phyloP scores from a whole-genome alignment of 129 eudicot species.

The Pulicaria dysenterica region DNA sequence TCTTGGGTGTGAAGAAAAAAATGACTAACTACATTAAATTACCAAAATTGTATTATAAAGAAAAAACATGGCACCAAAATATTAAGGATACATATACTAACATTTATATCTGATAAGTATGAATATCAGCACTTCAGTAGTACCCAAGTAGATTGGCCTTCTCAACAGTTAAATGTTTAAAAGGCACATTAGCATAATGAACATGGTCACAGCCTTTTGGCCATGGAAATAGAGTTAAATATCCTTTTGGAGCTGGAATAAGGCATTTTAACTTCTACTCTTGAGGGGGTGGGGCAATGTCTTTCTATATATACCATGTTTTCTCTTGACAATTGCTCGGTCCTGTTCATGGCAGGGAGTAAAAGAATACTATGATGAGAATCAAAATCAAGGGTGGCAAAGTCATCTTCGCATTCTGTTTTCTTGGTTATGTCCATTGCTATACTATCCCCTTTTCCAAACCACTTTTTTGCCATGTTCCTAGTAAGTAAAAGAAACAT shows the following conservation, averaged over 20 bases:
- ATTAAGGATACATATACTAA: too few relatives aligned
- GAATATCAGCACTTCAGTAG: too few relatives aligned
- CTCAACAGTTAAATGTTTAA: conserved; percentile 70
- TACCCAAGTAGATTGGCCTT: conserved; percentile 42
- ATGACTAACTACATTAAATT: not conserved
- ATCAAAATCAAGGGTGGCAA: conserved; percentile 66
- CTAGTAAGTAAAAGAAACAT: conserved; percentile 87
- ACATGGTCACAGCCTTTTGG: conserved; percentile 82
- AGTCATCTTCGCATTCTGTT: conserved; percentile 53
- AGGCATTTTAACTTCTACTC: conserved; percentile 72
- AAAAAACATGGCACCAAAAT: too few relatives aligned
- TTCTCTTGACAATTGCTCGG: conserved; percentile 80
- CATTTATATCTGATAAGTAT: too few relatives aligned
- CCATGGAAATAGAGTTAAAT: conserved; percentile 73
- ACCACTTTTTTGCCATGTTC: conserved; percentile 97
- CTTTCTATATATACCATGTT: conserved; percentile 82
- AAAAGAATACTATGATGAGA: conserved; percentile 69
- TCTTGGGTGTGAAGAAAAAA: too few relatives aligned
- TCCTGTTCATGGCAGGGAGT: conserved; percentile 89
- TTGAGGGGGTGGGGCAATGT: conserved; percentile 77
- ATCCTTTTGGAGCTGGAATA: conserved; percentile 88
- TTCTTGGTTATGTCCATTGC: conserved; percentile 68
- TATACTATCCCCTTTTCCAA: conserved; percentile 78
- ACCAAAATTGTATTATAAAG: not conserved
- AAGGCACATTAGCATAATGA: conserved; percentile 74